Percentiles rank a stretch among this genome's conserved stretches.
Evolutionary conservation across 495 filamentous ascomycete genomes (phyloP).

Genomic region (Tuber magnatum): DNA sequence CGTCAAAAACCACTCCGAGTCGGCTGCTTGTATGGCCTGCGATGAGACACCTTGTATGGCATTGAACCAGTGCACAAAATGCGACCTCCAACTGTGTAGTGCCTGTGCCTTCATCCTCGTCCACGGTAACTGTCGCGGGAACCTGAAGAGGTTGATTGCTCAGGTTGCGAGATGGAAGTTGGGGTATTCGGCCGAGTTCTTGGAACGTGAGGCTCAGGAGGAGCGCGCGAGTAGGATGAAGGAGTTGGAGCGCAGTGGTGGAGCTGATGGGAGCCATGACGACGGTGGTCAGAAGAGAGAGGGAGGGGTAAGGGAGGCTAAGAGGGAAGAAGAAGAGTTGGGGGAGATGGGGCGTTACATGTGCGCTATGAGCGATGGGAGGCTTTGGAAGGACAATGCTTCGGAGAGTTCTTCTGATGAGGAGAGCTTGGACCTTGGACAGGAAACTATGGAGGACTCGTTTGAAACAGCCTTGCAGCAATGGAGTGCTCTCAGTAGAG

Average conservation of each 20-base stretch:
- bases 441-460: background rate
- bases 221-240: background rate
- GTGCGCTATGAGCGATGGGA: background rate
- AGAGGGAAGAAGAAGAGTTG: background rate
- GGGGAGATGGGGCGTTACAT: background rate
- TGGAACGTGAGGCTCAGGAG: conserved; percentile 26
- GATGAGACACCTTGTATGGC: conserved; percentile 10
- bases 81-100: conserved; percentile 23
- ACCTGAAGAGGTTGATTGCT: conserved; percentile 20
- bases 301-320: background rate
- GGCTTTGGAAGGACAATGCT: background rate
- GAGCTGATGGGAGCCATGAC: background rate
- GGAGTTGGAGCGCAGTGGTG: background rate
- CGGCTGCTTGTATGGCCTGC: conserved; percentile 23
- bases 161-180: conserved; percentile 32
- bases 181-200: conserved; percentile 22
- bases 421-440: background rate
- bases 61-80: conserved; percentile 16
- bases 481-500: background rate
- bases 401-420: conserved; percentile 3
- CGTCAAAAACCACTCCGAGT: background rate
- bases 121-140: conserved; percentile 21
- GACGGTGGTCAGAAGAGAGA: background rate
- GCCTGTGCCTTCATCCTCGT: conserved; percentile 26
- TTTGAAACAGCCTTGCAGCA: background rate